phyloP scores from a whole-genome alignment of 23 red algal species.

The Gracilaria domingensis region DNA sequence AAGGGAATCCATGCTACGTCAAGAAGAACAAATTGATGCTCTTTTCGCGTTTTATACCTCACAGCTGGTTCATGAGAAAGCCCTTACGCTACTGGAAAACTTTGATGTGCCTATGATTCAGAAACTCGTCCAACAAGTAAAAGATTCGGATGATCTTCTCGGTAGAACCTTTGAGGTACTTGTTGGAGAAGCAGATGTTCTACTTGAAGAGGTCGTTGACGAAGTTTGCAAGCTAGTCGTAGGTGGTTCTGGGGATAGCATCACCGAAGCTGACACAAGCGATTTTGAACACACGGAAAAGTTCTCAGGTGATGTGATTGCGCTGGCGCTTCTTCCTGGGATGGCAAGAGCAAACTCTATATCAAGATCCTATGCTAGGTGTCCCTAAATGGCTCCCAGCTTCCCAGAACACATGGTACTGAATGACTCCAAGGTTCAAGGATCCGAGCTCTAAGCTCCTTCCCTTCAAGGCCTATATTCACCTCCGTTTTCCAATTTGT shows the following conservation, averaged over 20 bases:
- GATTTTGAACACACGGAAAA: conserved; percentile 46
- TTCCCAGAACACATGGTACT: too few relatives aligned
- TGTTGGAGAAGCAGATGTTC: conserved; percentile 55
- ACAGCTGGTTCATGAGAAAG: conserved; percentile 53
- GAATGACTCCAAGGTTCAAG: too few relatives aligned
- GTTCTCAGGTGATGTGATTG: conserved; percentile 53
- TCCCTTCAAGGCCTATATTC: too few relatives aligned
- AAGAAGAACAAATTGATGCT: conserved; percentile 63
- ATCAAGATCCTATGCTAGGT: conserved; percentile 3
- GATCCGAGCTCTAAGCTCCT: too few relatives aligned
- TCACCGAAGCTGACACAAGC: conserved; percentile 32
- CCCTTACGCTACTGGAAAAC: conserved; percentile 66
- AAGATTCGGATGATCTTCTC: conserved; percentile 54
- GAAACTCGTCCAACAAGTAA: conserved; percentile 13
- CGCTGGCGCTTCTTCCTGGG: conserved; percentile 48
- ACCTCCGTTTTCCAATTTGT: too few relatives aligned
- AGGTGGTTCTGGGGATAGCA: conserved; percentile 7
- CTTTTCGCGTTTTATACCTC: conserved; percentile 63
- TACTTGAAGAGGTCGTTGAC: conserved; percentile 30
- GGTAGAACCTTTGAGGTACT: conserved; percentile 36
- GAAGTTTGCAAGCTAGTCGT: conserved; percentile 10
- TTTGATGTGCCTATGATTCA: conserved; percentile 37
- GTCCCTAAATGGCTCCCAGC: too few relatives aligned
- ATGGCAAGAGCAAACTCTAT: conserved; percentile 53
- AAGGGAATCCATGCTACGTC: conserved; percentile 30